Evolutionary conservation across 2,329 filamentous ascomycete genomes (phyloP).

Genomic region (Gliomastix tumulicola): DNA sequence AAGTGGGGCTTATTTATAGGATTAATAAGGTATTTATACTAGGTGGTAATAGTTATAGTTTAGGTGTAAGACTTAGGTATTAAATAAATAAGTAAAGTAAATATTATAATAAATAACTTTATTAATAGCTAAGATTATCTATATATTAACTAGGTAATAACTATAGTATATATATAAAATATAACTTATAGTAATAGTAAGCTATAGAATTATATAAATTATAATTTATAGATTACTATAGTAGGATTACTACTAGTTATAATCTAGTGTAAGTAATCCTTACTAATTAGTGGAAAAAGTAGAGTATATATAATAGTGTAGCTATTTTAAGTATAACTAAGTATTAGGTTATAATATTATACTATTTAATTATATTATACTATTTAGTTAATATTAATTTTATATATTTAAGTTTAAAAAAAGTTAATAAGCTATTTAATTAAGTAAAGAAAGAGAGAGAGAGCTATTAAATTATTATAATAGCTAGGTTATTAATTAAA

Average conservation of each 20-base stretch:
- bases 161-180: background rate
- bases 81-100: background rate
- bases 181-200: background rate
- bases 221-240: background rate
- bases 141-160: background rate
- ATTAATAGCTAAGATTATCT: background rate
- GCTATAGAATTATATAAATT: background rate
- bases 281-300: no score
- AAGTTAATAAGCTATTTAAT: background rate
- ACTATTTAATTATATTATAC: background rate
- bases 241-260: no score
- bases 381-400: conserved; percentile 1
- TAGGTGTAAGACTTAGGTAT: background rate
- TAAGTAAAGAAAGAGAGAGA: background rate
- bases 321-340: conserved; percentile 3
- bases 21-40: background rate
- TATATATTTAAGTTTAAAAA: conserved; percentile 1
- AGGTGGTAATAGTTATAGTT: background rate
- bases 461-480: background rate
- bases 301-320: background rate
- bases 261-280: no score
- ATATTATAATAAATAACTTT: background rate
- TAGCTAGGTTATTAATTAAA: background rate
- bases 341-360: conserved; percentile 5
- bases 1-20: background rate